These are phyloP conservation scores for Wickerhamomyces subpelliculosus DNA, from an alignment of 805 yeast genomes.

Conservation along the genomic window DNA sequence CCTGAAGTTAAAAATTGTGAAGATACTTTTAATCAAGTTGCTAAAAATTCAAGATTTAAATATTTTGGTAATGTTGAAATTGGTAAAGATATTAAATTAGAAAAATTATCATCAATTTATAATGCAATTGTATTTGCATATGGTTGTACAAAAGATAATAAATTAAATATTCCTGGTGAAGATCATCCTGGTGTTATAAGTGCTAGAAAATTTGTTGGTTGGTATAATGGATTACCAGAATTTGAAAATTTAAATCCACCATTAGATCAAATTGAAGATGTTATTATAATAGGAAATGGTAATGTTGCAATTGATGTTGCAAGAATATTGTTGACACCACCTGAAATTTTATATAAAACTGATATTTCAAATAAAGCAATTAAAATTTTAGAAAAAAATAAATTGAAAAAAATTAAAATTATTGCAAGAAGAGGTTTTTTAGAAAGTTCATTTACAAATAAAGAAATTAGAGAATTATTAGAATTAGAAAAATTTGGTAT, in stretches of 20 bases:
- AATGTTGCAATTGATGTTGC: slow-evolving; percentile 94
- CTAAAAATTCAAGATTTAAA: slow-evolving; percentile 31
- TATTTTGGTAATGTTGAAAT: slow-evolving; percentile 69
- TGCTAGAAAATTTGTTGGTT: slow-evolving; percentile 84
- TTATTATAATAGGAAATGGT: slow-evolving; percentile 90
- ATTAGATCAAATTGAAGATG: slow-evolving; percentile 53
- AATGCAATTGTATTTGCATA: slow-evolving; percentile 75
- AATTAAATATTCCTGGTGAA: slow-evolving; percentile 49
- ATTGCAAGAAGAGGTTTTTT: slow-evolving; percentile 83
- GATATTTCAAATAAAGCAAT: slow-evolving; percentile 68
- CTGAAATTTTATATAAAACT: slow-evolving; percentile 53
- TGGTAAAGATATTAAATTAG: slow-evolving; percentile 54
- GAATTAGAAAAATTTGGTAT: slow-evolving; percentile 46
- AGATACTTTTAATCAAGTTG: slow-evolving; percentile 51
- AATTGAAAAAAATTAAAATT: slow-evolving; percentile 58
- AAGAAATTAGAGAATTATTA: slow-evolving; percentile 82
- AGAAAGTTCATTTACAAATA: slow-evolving; percentile 86
- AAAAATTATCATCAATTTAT: slow-evolving; percentile 45
- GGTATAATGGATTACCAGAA: slow-evolving; percentile 92
- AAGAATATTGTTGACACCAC: slow-evolving; percentile 60
- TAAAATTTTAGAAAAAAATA: slow-evolving; percentile 40
- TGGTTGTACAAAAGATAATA: slow-evolving; percentile 64
- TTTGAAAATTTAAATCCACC: slow-evolving; percentile 43
- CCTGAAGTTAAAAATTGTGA: slow-evolving; percentile 88
- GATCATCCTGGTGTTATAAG: slow-evolving; percentile 58